Base-by-base conservation (phyloP, 495 filamentous ascomycete genomes). In the Choiromyces venosus region DNA sequence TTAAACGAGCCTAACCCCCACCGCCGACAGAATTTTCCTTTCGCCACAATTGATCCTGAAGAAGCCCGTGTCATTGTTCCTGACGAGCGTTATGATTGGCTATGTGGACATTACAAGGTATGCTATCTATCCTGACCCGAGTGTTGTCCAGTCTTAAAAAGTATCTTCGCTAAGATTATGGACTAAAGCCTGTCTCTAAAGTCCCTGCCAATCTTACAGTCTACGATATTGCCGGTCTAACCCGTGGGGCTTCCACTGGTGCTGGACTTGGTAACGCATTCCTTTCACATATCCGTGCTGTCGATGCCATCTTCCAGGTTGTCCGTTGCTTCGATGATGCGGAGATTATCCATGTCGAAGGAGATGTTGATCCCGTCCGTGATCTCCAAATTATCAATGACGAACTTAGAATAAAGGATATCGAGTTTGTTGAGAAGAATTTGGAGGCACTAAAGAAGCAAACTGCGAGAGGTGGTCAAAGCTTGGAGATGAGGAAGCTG, bases 221-320 rank as follows among this genome's bases (percentile, higher is more conserved):
- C 83, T 99, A 98, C 83, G 96, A 99, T 87, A 99, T 99, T 82
- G 96, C 96, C 79, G 96, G 96, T 85, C 87, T 99, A 76, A 99
- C 96, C 44, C 89, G 93, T 76, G 96, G 96, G 73, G 94, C 96
- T 61, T 99, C 96, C 6, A 97, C 94, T 72, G 96, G 96, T 84
- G 95, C 93, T 75, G 96, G 96, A 86, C 89, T 99, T 52, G 96
- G 96, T 80, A 99, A 99, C 84, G 89, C 94, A 73, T 99, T 99
- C 88, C 86, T 99, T 83, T 97, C 94, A 19, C 96, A 99, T 83
- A 99, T 99, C 80, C 93, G 96, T 81, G 96, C 95, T 69, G 96
- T 99, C 85, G 96, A 99, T 86, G 96, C 96, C 82, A 97, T 99
- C 85, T 99, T 97, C 88, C 94, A 98, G 86, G 96, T 99, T 61